A percentile compares a stretch with the other conserved stretches of the same genome.
Evolutionary conservation across 2,329 filamentous ascomycete species (phyloP).

Genomic region (Aspergillus amoenus): DNA sequence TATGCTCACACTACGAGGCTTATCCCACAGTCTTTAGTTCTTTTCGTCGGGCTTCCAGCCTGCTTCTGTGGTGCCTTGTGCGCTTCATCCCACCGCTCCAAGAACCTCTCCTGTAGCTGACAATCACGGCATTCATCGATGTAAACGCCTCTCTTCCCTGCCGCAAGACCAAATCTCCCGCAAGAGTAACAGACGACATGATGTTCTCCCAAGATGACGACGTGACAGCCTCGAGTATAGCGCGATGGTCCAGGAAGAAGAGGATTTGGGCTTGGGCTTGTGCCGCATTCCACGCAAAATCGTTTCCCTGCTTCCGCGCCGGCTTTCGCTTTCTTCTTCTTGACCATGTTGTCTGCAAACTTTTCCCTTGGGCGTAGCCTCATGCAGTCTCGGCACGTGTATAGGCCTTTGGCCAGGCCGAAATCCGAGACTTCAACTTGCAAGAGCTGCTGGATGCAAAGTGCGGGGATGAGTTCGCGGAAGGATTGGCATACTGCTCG

Average conservation of each 20-base stretch:
- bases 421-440: not conserved
- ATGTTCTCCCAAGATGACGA: not conserved
- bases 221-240: not conserved
- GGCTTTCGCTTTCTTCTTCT: not conserved
- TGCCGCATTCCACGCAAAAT: not conserved
- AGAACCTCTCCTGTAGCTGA: too few species aligned
- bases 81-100: not conserved
- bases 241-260: not conserved
- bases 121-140: not conserved
- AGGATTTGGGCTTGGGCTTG: not conserved
- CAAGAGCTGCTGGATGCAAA: not conserved
- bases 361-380: not conserved
- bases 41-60: not conserved
- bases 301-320: not conserved
- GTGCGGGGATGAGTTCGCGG: not conserved
- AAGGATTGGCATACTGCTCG: not conserved
- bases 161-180: not conserved
- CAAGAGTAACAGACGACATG: not conserved
- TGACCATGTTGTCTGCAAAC: not conserved
- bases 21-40: too few species aligned
- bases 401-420: not conserved
- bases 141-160: not conserved
- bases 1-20: too few species aligned
- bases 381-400: not conserved
- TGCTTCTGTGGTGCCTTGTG: not conserved